These are phyloP conservation scores for Marasmius tenuissimus DNA, from an alignment of 1,284 basidiomycete species.

Conservation along the genomic window DNA sequence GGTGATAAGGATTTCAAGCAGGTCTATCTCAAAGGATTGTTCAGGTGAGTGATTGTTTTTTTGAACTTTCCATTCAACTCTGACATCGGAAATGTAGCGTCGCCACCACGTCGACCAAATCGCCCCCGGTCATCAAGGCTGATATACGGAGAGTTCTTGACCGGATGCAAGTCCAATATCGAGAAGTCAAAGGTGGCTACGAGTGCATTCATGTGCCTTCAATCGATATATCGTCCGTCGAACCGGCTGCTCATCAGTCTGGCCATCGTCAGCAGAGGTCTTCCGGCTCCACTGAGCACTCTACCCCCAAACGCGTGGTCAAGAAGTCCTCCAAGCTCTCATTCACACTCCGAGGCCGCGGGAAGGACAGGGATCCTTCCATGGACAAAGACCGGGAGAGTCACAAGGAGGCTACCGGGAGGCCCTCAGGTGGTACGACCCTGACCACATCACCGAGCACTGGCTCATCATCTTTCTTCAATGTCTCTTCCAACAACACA, in stretches of 20 bases:
- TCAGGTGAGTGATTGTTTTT: conserved; percentile 56
- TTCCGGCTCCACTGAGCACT: conserved; percentile 46
- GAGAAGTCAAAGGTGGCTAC: conserved; percentile 89
- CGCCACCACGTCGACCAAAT: conserved; percentile 92
- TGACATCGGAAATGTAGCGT: conserved; percentile 52
- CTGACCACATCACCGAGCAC: conserved; percentile 65
- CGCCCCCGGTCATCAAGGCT: conserved; percentile 76
- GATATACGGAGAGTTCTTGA: conserved; percentile 89
- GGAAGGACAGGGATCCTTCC: conserved; percentile 39
- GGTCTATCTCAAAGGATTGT: conserved; percentile 86
- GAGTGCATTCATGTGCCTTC: conserved; percentile 96
- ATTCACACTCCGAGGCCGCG: conserved; percentile 37
- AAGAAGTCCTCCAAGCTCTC: conserved; percentile 79
- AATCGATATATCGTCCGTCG: conserved; percentile 82
- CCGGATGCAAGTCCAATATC: conserved; percentile 92
- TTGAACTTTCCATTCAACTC: neutral
- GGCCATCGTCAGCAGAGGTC: conserved; percentile 52
- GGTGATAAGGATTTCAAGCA: conserved; percentile 80
- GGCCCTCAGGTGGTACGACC: conserved; percentile 55
- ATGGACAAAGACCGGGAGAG: conserved; percentile 33
- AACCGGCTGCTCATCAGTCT: conserved; percentile 30
- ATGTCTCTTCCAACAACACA: conserved; percentile 61
- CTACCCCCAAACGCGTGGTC: conserved; percentile 53
- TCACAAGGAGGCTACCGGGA: conserved; percentile 33
- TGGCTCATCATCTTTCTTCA: conserved; percentile 80